phyloP scores from a whole-genome alignment of 192 early-diverging fungal species.

The Endogone sp. region DNA sequence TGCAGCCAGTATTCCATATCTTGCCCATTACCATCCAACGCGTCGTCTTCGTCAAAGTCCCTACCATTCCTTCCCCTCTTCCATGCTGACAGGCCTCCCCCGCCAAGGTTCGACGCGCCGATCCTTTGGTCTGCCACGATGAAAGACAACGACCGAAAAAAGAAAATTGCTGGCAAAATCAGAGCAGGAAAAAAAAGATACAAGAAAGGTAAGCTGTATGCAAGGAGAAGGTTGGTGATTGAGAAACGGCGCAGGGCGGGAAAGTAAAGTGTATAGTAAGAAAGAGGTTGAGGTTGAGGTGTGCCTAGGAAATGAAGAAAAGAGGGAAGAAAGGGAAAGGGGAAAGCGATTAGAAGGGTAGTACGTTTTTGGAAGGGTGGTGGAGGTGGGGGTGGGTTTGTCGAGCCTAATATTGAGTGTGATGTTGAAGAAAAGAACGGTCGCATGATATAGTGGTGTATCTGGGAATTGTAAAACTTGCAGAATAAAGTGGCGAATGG shows the following conservation, averaged over 20 bases:
- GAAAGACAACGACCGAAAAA: slow-evolving; percentile 26
- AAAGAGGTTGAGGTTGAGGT: neutral
- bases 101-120: neutral
- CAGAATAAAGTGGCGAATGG: too few relatives aligned
- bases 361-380: neutral
- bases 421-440: neutral
- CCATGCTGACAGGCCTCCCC: neutral
- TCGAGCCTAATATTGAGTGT: neutral
- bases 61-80: neutral
- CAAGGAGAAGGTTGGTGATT: slow-evolving; percentile 28
- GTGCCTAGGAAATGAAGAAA: neutral
- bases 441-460: neutral
- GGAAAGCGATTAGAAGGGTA: neutral
- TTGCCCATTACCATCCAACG: slow-evolving; percentile 8
- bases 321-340: slow-evolving; percentile 1
- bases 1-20: slow-evolving; percentile 53
- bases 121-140: slow-evolving; percentile 14
- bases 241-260: neutral
- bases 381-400: neutral
- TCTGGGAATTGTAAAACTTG: too few relatives aligned
- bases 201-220: slow-evolving; percentile 34
- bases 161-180: slow-evolving; percentile 32
- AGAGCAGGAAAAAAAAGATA: slow-evolving; percentile 33
- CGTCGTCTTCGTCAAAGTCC: neutral
- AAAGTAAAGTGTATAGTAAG: slow-evolving; percentile 1